Evolutionary conservation across 1,139 yeast genomes (phyloP).

Genomic region (Kazachstania sp.): DNA sequence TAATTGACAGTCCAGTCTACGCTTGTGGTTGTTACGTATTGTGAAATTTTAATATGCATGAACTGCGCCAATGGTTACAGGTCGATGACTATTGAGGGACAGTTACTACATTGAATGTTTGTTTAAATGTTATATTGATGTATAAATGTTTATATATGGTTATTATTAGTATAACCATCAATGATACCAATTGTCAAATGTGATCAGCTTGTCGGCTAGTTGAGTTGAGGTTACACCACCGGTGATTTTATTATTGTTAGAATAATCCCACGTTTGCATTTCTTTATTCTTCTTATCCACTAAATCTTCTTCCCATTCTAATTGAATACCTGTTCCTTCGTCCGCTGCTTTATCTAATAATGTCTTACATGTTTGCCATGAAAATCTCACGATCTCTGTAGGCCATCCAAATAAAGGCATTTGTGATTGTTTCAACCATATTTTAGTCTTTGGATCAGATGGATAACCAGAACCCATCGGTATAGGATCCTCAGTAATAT

Average conservation of each 20-base stretch:
- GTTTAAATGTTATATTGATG: no score
- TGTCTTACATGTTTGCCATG: constrained; percentile 91
- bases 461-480: constrained; percentile 83
- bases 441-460: constrained; percentile 74
- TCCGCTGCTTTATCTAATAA: constrained; percentile 44
- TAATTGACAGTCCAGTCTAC: no score
- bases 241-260: constrained; percentile 13
- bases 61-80: no score
- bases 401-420: constrained; percentile 87
- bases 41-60: no score
- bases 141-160: no score
- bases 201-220: constrained; percentile 13
- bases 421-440: constrained; percentile 53
- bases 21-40: no score
- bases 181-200: constrained; percentile 27
- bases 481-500: constrained; percentile 8
- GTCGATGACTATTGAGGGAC: no score
- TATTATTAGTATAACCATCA: no score
- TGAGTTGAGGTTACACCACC: constrained; percentile 2
- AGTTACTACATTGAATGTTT: no score
- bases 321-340: constrained; percentile 36
- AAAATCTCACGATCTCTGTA: constrained; percentile 62
- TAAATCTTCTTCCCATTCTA: constrained; percentile 54
- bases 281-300: constrained; percentile 23
- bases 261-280: constrained; percentile 5